Evolutionary conservation across 2,329 filamentous ascomycete species (phyloP).

Genomic region (Alternaria burnsii): DNA sequence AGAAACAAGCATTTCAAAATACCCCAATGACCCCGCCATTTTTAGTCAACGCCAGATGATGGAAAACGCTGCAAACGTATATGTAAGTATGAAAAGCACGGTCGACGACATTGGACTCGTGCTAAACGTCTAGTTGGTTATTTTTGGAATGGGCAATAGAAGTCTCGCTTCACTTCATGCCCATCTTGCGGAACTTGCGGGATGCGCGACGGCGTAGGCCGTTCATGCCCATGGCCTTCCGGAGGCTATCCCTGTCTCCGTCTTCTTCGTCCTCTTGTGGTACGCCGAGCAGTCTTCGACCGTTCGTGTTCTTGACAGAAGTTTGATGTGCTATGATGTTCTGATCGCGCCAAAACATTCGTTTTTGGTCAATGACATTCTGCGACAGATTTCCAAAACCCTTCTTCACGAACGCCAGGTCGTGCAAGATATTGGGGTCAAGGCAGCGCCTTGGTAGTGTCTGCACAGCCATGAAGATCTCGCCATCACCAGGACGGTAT

Average conservation of each 20-base stretch:
- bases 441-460: slow-evolving; percentile 81
- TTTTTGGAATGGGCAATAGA: neutral
- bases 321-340: slow-evolving; percentile 38
- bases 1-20: slow-evolving; percentile 10
- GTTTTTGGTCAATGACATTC: slow-evolving; percentile 78
- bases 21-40: neutral
- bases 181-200: slow-evolving; percentile 35
- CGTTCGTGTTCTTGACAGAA: slow-evolving; percentile 26
- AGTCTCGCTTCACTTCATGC: slow-evolving; percentile 18
- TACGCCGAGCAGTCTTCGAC: slow-evolving; percentile 14
- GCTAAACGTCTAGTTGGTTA: slow-evolving; percentile 2
- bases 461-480: slow-evolving; percentile 95
- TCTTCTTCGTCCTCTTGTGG: slow-evolving; percentile 31
- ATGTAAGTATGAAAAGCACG: neutral
- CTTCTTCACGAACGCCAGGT: slow-evolving; percentile 81
- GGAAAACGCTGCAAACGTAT: slow-evolving; percentile 16
- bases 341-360: slow-evolving; percentile 55
- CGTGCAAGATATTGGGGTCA: slow-evolving; percentile 83
- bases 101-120: neutral
- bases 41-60: slow-evolving; percentile 13
- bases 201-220: slow-evolving; percentile 36
- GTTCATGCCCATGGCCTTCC: slow-evolving; percentile 28
- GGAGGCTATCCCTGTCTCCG: slow-evolving; percentile 26
- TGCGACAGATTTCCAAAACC: slow-evolving; percentile 85
- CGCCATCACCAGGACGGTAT: slow-evolving; percentile 84